Conservation (phyloP, 306 rosid genomes). For the Comarum palustre region DNA sequence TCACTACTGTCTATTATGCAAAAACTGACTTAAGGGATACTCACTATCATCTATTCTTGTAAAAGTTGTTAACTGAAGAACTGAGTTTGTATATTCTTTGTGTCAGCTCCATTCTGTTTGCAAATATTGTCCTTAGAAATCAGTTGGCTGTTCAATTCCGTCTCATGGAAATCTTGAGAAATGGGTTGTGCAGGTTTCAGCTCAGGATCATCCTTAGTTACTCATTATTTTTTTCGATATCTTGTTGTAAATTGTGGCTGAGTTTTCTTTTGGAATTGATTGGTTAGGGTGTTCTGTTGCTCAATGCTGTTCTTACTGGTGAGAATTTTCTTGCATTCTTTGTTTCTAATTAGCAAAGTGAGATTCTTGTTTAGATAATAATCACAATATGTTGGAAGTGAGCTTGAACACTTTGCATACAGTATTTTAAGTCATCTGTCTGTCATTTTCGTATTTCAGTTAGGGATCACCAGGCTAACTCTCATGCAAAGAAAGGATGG, state of each 20-base stretch:
- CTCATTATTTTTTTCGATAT: not conserved
- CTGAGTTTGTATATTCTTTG: too few relatives aligned
- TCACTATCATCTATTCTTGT: too few relatives aligned
- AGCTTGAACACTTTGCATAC: not conserved
- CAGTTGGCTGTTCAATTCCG: conserved; percentile 76
- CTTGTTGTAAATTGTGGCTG: not conserved
- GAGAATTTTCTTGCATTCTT: not conserved
- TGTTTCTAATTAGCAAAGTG: not conserved
- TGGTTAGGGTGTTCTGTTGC: conserved; percentile 85
- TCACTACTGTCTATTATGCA: too few relatives aligned
- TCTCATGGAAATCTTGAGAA: conserved; percentile 76
- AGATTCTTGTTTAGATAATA: not conserved
- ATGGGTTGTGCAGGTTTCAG: conserved; percentile 82
- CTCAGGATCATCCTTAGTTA: not conserved
- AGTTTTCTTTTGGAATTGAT: conserved; percentile 17
- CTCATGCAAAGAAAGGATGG: conserved; percentile 96
- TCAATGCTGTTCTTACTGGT: conserved; percentile 96
- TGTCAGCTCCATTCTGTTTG: too few relatives aligned
- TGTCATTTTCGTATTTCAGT: conserved; percentile 42
- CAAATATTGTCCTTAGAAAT: too few relatives aligned
- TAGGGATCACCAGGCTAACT: conserved; percentile 82
- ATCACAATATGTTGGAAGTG: not conserved
- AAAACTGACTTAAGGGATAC: too few relatives aligned
- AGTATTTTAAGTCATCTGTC: not conserved
- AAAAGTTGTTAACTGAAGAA: too few relatives aligned